These are phyloP conservation scores for Serpula lacrymans DNA, from an alignment of 768 basidiomycete genomes.

Conservation along the genomic window DNA sequence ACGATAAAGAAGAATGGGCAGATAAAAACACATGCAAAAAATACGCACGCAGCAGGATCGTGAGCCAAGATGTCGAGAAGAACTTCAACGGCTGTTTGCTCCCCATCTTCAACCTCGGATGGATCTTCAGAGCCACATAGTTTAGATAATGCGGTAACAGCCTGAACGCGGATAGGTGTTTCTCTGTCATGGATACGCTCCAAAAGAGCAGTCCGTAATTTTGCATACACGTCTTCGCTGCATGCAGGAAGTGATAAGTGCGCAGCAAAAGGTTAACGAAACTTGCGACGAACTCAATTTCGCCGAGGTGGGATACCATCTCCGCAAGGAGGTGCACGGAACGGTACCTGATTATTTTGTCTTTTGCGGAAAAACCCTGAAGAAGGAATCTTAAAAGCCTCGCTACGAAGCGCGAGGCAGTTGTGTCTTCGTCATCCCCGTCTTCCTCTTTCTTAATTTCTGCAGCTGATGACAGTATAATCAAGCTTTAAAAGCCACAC, in stretches of 20 bases:
- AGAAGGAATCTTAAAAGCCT: slow-evolving; percentile 70
- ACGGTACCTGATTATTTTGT: slow-evolving; percentile 83
- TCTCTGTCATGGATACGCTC: slow-evolving; percentile 83
- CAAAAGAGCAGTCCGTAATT: slow-evolving; percentile 60
- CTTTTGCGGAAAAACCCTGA: slow-evolving; percentile 78
- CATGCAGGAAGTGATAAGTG: not conserved
- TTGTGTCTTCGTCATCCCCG: slow-evolving; percentile 58
- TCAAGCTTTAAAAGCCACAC: not conserved
- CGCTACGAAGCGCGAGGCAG: slow-evolving; percentile 64
- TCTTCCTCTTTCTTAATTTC: slow-evolving; percentile 34
- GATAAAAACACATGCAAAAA: not conserved
- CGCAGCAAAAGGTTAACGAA: not conserved
- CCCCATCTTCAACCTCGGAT: slow-evolving; percentile 48
- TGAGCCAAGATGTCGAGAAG: slow-evolving; percentile 63
- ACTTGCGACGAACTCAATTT: slow-evolving; percentile 68
- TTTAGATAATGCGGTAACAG: slow-evolving; percentile 74
- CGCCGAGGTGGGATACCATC: slow-evolving; percentile 76
- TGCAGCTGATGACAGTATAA: slow-evolving; percentile 24
- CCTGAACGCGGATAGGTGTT: slow-evolving; percentile 68
- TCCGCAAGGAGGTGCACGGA: slow-evolving; percentile 73
- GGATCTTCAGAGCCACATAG: slow-evolving; percentile 69
- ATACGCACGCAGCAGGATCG: slow-evolving; percentile 73
- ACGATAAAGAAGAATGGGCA: not conserved
- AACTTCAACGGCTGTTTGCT: slow-evolving; percentile 48
- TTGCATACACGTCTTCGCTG: slow-evolving; percentile 74